Conservation (phyloP, 352 stramenopile genomes). For the Phytopythium vexans region DNA sequence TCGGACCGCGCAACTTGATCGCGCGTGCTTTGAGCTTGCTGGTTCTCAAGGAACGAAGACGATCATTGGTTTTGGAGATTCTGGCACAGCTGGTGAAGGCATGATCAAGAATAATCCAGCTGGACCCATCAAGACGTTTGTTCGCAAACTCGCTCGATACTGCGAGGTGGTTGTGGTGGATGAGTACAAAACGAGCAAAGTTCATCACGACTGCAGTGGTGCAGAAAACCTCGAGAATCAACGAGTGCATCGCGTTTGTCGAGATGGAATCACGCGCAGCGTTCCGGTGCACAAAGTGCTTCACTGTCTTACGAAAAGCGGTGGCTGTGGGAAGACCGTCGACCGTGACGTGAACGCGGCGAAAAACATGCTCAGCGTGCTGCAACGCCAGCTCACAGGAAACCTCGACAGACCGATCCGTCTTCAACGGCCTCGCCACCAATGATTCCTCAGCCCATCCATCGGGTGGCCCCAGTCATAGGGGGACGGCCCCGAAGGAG, state of each 20-base stretch:
- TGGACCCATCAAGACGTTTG: background rate
- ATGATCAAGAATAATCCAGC: background rate
- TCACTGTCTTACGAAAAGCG: constrained; percentile 1
- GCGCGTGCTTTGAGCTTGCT: constrained; percentile 1
- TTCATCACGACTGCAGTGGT: constrained; percentile 10
- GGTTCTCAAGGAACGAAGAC: background rate
- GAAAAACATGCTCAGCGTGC: background rate
- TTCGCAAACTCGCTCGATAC: background rate
- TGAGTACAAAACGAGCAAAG: constrained; percentile 6
- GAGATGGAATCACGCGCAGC: constrained; percentile 1
- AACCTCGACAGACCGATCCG: too few relatives aligned
- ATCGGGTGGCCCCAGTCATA: too few relatives aligned
- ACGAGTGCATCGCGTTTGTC: background rate
- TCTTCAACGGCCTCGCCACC: too few relatives aligned
- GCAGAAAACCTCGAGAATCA: constrained; percentile 7
- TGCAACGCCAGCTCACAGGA: background rate
- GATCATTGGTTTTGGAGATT: background rate
- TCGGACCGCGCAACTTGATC: background rate
- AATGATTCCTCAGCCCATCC: too few relatives aligned
- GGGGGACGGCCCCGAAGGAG: too few relatives aligned
- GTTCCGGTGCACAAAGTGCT: constrained; percentile 11
- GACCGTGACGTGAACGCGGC: constrained; percentile 1
- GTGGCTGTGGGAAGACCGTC: background rate
- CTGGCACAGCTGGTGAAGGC: background rate
- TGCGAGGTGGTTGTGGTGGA: constrained; percentile 10